Evolutionary conservation across 192 early-diverging fungal species (phyloP).

Genomic region (Mortierella antarctica): DNA sequence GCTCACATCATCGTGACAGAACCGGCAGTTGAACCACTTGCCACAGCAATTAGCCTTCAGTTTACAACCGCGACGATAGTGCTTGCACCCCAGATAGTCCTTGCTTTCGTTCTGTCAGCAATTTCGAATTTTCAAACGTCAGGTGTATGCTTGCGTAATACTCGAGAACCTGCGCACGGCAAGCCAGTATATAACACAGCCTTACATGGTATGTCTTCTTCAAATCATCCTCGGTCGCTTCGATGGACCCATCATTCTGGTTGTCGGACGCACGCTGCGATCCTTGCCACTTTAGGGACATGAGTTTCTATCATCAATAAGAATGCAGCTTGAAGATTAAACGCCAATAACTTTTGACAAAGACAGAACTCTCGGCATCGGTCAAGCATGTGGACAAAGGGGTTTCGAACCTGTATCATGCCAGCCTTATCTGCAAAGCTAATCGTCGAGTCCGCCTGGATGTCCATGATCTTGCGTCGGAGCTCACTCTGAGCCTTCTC

Average conservation of each 20-base stretch:
- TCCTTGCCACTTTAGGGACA: conserved; percentile 41
- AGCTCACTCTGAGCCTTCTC: conserved; percentile 59
- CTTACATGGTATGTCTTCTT: conserved; percentile 61
- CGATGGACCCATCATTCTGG: conserved; percentile 11
- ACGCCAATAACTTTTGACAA: too few relatives aligned
- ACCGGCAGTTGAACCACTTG: conserved; percentile 82
- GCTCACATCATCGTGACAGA: conserved; percentile 84
- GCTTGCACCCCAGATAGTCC: conserved; percentile 78
- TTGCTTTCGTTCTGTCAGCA: conserved; percentile 61
- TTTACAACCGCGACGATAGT: conserved; percentile 81
- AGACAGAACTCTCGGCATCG: too few relatives aligned
- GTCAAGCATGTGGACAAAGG: too few relatives aligned
- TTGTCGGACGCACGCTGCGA: conserved; percentile 7
- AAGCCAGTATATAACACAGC: background rate
- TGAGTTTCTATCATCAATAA: conserved; percentile 39
- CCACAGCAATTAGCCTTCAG: conserved; percentile 85
- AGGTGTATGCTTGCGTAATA: too few relatives aligned
- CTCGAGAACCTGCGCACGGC: background rate
- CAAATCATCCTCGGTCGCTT: conserved; percentile 61
- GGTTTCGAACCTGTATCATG: conserved; percentile 69
- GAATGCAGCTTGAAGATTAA: too few relatives aligned
- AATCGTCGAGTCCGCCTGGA: conserved; percentile 66
- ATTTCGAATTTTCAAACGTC: background rate
- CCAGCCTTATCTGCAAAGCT: conserved; percentile 72
- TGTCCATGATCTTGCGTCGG: conserved; percentile 72